Base-by-base conservation (phyloP, 768 basidiomycete species). In the Strobilomyces dryophilus region DNA sequence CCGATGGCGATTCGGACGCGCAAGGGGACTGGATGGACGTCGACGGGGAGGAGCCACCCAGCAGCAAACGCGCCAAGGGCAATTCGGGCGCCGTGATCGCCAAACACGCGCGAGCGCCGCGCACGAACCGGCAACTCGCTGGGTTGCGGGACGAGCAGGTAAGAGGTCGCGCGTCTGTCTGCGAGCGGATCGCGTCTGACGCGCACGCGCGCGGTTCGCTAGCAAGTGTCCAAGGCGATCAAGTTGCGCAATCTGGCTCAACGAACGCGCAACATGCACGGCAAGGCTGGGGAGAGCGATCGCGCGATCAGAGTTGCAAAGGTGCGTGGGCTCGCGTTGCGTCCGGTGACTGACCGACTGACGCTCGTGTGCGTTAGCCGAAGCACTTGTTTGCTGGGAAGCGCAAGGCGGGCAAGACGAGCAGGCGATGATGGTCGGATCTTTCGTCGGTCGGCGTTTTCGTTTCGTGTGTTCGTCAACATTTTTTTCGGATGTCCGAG, bases 261-360 rank as follows among this genome's bases (percentile, higher is more conserved):
- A 68, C 79, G 95, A 60, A 81, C 80, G 49, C 87, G 92, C 54
- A 95, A 95, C 69, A 83, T 84, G 77, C 78, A 84, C 41, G 95
- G 92, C 24, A 92, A 87, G 67, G 95, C 94, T 36, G 91, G 90
- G 53, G 95, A 99, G 79, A 77, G 82, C 53, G 92, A 95, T 74
- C 84, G 90, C 59, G 79, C 79, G 11, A 92, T 92, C 73, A 79
- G 74, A 65, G 79, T 78, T 57, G 92, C 92, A 79, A 92, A 88
- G 89, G 91, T 91, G 47, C 12, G 78, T 74, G 12, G 24, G 24
- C 8, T 14, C 18, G 12, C n/a, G 18, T 2, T 42, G 8, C 34
- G 1, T 11, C n/a, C 12, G 46, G 4, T 5, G 40, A 15, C 27
- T 10, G 24, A 15, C 27, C 8, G 24, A 1, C 53, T 67, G 21